Percentiles rank a stretch among this genome's conserved stretches.
Conservation (phyloP, 306 rosid genomes). For the Crotalaria pallida region DNA sequence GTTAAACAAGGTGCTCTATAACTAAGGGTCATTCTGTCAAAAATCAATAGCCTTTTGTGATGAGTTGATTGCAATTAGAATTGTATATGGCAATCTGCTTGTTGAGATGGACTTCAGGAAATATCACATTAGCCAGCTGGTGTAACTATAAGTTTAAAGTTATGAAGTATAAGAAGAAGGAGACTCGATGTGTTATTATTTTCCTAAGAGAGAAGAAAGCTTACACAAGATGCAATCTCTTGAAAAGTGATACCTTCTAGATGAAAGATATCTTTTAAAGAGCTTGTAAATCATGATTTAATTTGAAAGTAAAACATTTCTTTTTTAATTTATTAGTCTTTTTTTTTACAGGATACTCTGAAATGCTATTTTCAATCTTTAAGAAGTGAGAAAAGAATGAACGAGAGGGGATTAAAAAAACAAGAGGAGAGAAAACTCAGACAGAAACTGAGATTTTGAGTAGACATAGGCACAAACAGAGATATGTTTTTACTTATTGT, state of each 20-base stretch:
- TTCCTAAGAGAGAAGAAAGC: constrained; percentile 56
- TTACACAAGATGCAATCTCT: constrained; percentile 45
- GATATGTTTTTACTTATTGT: too few relatives aligned
- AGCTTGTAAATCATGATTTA: constrained; percentile 14
- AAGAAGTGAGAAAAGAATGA: too few relatives aligned
- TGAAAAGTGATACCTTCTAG: constrained; percentile 47
- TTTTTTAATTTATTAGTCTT: background rate
- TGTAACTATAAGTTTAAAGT: too few relatives aligned
- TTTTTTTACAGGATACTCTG: too few relatives aligned
- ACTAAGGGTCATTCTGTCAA: constrained; percentile 6
- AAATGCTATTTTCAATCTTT: too few relatives aligned
- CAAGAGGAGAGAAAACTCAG: too few relatives aligned
- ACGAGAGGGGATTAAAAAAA: too few relatives aligned
- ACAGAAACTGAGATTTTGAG: too few relatives aligned
- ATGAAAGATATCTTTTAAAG: background rate
- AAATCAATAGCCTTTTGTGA: constrained; percentile 31
- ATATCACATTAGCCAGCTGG: constrained; percentile 44
- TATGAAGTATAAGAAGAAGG: constrained; percentile 57
- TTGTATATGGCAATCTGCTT: constrained; percentile 45
- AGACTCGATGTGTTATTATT: constrained; percentile 49
- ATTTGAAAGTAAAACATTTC: background rate
- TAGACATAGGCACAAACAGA: too few relatives aligned
- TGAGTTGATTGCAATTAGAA: constrained; percentile 47
- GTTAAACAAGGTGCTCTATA: constrained; percentile 16
- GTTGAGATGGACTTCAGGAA: constrained; percentile 43